A percentile compares a stretch with the other conserved stretches of the same genome.
Conservation (phyloP, 176 grass and related monocot species). For the Lolium perenne region DNA sequence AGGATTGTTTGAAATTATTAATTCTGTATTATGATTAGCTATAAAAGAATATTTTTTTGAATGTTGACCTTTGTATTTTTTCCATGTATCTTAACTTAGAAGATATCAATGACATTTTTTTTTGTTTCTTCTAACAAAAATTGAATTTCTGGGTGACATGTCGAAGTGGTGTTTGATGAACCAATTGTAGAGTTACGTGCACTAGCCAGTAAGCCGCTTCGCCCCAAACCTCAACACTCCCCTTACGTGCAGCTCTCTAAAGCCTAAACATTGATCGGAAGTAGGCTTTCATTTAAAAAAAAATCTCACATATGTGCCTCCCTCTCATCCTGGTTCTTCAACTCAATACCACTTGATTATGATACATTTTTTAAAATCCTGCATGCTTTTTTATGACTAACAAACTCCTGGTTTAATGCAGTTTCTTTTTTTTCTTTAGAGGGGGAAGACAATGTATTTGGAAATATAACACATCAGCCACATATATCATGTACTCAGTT, state of each 20-base stretch:
- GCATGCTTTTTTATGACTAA: constrained; percentile 2
- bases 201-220: too few species aligned
- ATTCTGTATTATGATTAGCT: not conserved
- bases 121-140: not conserved
- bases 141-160: not conserved
- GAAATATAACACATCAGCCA: not conserved
- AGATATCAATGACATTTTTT: not conserved
- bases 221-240: too few species aligned
- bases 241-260: not conserved
- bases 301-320: not conserved
- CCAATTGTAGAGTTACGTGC: not conserved
- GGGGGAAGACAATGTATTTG: not conserved
- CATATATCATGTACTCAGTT: not conserved
- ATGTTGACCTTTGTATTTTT: not conserved
- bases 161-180: not conserved
- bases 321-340: not conserved
- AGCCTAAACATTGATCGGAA: not conserved
- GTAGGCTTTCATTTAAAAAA: not conserved
- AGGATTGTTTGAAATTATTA: not conserved
- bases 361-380: not conserved
- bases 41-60: not conserved
- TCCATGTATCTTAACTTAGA: not conserved
- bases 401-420: not conserved
- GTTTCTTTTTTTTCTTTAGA: not conserved
- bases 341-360: not conserved